Evolutionary conservation across 257 asterid genomes (phyloP), one percentile per base, ranked within the genome.

Genomic region (Solanum pimpinellifolium): DNA sequence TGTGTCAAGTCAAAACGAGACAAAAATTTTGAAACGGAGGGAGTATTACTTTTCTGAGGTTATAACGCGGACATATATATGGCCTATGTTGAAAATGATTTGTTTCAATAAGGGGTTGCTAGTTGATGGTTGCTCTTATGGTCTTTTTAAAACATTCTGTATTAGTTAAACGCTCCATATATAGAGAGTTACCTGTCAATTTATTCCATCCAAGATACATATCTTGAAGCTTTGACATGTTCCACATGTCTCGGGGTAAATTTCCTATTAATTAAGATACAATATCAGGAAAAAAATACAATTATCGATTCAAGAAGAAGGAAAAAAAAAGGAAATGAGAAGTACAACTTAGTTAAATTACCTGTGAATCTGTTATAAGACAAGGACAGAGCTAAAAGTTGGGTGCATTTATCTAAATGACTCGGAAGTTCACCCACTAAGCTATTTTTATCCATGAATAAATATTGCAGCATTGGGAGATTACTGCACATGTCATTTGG

Each of bases 331-430:
- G 60, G 35, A 76, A 76, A 76, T 42, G n/a, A 76, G 83, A 42
- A 76, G 60, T n/a, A 42, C 9, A 37, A n/a, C 4, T 13, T 41
- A 76, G 21, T 76, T 68, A 68, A 68, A 27, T 27, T 76, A 76
- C 89, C 92, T n/a, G n/a, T 12, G 60, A 91, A 73, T 80, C n/a
- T 41, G 62, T 90, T 91, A 9, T 16, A 0, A n/a, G 87, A 76
- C 44, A 90, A n/a, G 5, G 65, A 37, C 15, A 88, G 68, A n/a
- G 20, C 4, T 70, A 23, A 14, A 41, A 88, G 86, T 39, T 80
- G 27, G 12, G 83, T 21, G 84, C 91, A 90, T 9, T 47, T 42
- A 10, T 47, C 80, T n/a, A 86, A n/a, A 15, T 33, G 70, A 9
- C 25, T 3, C 0, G 91, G 89, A 1, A 90, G 35, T 37, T 42